Evolutionary conservation across 176 grass and related monocot genomes (phyloP).

Genomic region (Chloris gayana): DNA sequence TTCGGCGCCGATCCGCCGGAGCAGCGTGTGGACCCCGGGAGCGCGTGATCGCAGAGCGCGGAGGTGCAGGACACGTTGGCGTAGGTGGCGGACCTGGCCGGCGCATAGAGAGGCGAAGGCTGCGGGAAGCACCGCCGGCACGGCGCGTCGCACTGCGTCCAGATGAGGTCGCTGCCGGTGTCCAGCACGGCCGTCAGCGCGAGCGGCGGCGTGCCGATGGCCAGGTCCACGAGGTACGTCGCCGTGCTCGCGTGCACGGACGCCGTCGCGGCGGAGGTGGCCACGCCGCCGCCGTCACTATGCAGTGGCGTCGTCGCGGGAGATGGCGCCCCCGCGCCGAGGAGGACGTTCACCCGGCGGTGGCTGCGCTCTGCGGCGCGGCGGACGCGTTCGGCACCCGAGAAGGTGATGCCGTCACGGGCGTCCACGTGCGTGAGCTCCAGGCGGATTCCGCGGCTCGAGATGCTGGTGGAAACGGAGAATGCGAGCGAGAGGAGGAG

Average conservation of each 20-base stretch:
- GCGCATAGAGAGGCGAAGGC: slow-evolving; percentile 51
- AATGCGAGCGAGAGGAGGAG: slow-evolving; percentile 25
- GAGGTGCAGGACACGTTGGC: slow-evolving; percentile 44
- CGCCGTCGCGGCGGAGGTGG: neutral
- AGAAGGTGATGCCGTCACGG: slow-evolving; percentile 16
- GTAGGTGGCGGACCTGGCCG: slow-evolving; percentile 52
- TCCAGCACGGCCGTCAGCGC: slow-evolving; percentile 61
- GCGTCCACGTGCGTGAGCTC: slow-evolving; percentile 53
- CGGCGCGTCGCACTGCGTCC: slow-evolving; percentile 75
- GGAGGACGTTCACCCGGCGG: slow-evolving; percentile 41
- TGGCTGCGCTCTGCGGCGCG: slow-evolving; percentile 48
- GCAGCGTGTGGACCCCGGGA: slow-evolving; percentile 23
- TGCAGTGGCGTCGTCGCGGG: neutral
- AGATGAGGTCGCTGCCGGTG: slow-evolving; percentile 81
- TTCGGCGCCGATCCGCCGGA: neutral
- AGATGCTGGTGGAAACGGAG: neutral
- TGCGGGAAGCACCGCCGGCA: slow-evolving; percentile 57
- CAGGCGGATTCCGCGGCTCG: slow-evolving; percentile 34
- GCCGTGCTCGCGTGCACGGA: slow-evolving; percentile 52
- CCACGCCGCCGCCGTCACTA: neutral
- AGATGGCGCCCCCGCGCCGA: neutral
- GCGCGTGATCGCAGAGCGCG: slow-evolving; percentile 33
- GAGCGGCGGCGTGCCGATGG: slow-evolving; percentile 59
- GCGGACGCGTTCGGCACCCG: slow-evolving; percentile 44
- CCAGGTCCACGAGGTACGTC: slow-evolving; percentile 64